Evolutionary conservation across 345 rosid genomes (phyloP), one percentile per base, ranked within the genome.

Genomic region (Noccaea bulbosa): DNA sequence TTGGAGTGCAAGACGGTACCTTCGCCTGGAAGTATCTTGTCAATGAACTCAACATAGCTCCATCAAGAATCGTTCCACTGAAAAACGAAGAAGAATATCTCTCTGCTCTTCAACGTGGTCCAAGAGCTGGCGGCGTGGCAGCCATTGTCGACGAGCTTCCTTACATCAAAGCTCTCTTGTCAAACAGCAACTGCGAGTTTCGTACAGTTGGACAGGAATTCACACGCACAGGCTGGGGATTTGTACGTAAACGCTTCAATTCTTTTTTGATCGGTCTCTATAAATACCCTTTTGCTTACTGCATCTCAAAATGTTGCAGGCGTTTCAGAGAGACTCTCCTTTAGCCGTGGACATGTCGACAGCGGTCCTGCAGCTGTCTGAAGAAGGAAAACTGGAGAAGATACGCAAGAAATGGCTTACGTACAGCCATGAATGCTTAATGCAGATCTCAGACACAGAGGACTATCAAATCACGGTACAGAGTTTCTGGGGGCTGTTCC

Each of bases 71-170:
- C 1, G 78, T 86, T 6, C 67, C 49, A 7, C 67, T 93, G 70
- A 86, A 80, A 74, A 75, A 9, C 30, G 77, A 62, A 80, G 84
- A 67, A 37, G 94, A 84, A 4, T 93, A 93, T 45, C 33, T 70
- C 5, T 27, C 11, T 30, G 85, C 83, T 48, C 98, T 93, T 63
- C 12, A 67, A 53, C 80, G 50, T 34, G 97, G 98, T 67, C 87
- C 94, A 2, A 77, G 67, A 12, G 59, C 6, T 0, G 96, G 96
- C 41, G 97, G 96, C 12, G 97, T 93, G 12, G 86, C 92, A 40
- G 98, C 97, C 49, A 86, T 93, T 38, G 97, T 93, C 4, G 98
- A 93, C n/a, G 96, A 93, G 82, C 94, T 80, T 71, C 94, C 97
- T 73, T 93, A 93, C 70, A 56, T 93, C n/a, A 91, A 93, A 79